A percentile compares a stretch with the other conserved stretches of the same genome.
phyloP scores from a whole-genome alignment of 116 monocot genomes.

The Zostera marina region DNA sequence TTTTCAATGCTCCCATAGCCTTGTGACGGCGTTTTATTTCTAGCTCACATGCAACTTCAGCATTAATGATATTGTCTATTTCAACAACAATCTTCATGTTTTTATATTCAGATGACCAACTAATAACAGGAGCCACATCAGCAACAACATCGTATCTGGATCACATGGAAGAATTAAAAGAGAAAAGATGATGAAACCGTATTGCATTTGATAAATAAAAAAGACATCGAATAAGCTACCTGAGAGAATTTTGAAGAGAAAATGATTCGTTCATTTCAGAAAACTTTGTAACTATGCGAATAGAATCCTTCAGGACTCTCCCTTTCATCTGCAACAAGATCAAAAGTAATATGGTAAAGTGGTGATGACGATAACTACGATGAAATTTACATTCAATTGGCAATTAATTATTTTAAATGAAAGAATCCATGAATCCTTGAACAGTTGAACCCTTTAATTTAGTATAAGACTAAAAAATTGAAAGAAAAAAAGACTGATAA shows the following conservation, averaged over 20 bases:
- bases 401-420: no score
- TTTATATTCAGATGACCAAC: constrained; percentile 74
- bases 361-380: no score
- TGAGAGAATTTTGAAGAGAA: constrained; percentile 54
- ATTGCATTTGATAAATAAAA: neutral
- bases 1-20: constrained; percentile 52
- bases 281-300: constrained; percentile 70
- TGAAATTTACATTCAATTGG: no score
- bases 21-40: constrained; percentile 73
- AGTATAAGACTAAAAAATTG: neutral
- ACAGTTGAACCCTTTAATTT: neutral
- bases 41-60: constrained; percentile 59
- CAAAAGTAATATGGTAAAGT: neutral
- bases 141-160: constrained; percentile 67
- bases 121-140: constrained; percentile 72
- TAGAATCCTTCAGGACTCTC: constrained; percentile 80
- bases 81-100: constrained; percentile 74
- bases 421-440: no score
- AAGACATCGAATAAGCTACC: constrained; percentile 42
- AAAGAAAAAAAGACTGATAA: neutral
- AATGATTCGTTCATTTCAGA: constrained; percentile 63
- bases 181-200: neutral
- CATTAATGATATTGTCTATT: constrained; percentile 61
- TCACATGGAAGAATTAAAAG: neutral
- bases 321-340: constrained; percentile 49